These are phyloP conservation scores for Microglena sp. DNA, from an alignment of 139 green algal genomes.

Conservation along the genomic window DNA sequence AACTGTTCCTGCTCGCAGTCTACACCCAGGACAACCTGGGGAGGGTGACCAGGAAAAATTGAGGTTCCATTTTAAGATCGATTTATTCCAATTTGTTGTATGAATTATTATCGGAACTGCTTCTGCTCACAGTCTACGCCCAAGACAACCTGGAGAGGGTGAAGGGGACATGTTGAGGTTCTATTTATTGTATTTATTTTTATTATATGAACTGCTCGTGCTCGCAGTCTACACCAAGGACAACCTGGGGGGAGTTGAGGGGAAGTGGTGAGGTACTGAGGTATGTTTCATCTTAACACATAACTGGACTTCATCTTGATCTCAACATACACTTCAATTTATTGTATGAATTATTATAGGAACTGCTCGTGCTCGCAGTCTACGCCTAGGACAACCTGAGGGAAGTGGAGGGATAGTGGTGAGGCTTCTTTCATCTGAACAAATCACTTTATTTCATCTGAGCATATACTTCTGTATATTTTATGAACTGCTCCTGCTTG, in stretches of 20 bases:
- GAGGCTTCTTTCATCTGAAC: background rate
- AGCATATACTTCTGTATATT: too few relatives aligned
- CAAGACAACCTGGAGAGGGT: slow-evolving; percentile 16
- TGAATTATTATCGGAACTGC: too few relatives aligned
- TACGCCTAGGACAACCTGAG: too few relatives aligned
- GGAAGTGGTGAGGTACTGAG: background rate
- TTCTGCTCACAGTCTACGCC: slow-evolving; percentile 25
- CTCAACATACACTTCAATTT: too few relatives aligned
- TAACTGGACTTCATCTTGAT: too few relatives aligned
- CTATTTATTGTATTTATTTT: too few relatives aligned
- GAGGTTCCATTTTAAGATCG: too few relatives aligned
- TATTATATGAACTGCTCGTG: background rate
- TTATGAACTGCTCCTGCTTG: background rate
- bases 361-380: background rate
- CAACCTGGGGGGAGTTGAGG: background rate
- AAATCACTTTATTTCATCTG: too few relatives aligned
- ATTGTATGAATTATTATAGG: too few relatives aligned
- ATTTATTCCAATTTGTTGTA: too few relatives aligned
- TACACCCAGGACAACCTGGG: slow-evolving; percentile 24
- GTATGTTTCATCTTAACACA: background rate
- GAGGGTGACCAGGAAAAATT: too few relatives aligned
- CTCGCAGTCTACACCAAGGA: background rate
- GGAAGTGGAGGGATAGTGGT: background rate
- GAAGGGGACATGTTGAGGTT: too few relatives aligned
- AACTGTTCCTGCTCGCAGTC: slow-evolving; percentile 26